These are phyloP conservation scores for Kitagawia praeruptora DNA, from an alignment of 129 eudicot genomes.

Conservation along the genomic window DNA sequence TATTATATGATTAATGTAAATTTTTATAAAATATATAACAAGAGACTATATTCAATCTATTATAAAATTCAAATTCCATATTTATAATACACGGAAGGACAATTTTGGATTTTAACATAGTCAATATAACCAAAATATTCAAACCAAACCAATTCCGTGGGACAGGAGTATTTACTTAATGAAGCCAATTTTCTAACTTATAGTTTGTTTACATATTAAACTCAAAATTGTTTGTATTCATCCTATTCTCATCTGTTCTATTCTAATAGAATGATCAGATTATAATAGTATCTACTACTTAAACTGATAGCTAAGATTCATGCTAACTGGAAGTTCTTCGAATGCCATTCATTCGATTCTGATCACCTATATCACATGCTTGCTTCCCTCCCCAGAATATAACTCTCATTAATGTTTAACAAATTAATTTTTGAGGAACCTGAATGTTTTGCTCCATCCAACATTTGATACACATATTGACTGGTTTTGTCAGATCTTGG, in stretches of 20 bases:
- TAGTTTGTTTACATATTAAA: neutral
- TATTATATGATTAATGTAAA: neutral
- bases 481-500: constrained; percentile 52
- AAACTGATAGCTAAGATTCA: neutral
- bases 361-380: neutral
- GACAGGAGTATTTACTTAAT: neutral
- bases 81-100: neutral
- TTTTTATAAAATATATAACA: neutral
- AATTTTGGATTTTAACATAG: neutral
- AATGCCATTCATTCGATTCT: neutral
- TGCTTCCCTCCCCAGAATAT: neutral
- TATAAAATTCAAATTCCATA: neutral
- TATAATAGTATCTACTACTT: neutral
- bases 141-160: neutral
- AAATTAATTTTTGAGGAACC: neutral
- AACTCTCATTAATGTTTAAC: neutral
- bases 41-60: neutral
- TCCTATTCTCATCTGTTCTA: neutral
- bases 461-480: neutral
- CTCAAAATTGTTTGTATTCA: neutral
- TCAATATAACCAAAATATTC: neutral
- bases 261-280: neutral
- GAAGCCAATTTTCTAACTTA: neutral
- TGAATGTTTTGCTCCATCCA: neutral
- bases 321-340: neutral